Evolutionary conservation across 106 monocot species (phyloP), one percentile per base, ranked within the genome.

Genomic region (Dendrobium nobile): DNA sequence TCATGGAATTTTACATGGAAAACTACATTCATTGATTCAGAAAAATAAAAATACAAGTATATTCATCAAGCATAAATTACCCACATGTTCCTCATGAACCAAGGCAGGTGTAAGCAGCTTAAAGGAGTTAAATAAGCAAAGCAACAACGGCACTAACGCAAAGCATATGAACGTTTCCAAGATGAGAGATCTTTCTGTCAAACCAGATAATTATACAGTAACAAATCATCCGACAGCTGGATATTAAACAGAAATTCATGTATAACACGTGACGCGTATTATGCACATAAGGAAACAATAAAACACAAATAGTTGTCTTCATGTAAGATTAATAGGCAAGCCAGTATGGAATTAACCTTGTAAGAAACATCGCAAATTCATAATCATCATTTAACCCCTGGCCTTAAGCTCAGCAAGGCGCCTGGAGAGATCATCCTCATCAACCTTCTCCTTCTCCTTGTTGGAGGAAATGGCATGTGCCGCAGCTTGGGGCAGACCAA

Each of bases 401-500:
- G 75, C 73, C 74, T 81, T 81, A 10, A 81, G 75, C 20, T 81
- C 81, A 9, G 81, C 81, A n/a, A 81, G 75, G 18, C 81, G 74
- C 28, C 81, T 33, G 18, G 81, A 81, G 42, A 81, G 75, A 41
- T 81, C 81, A 15, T 58, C 81, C 43, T 81, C 74, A 26, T 81
- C 81, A n/a, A 81, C 56, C 58, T 75, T 75, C 55, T 75, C 75
- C 75, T 81, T 61, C 75, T 81, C 81, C 75, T 81, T 43, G 42
- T 58, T 61, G 33, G 72, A 55, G 1, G 78, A 59, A 26, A 84
- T 75, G 28, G 79, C 84, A 64, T 79, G 79, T 10, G 73, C 79
- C 0, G 79, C 84, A 8, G 84, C 44, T 56, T 84, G 79, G 17
- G 84, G 84, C 22, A 84, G 73, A 9, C 84, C 84, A 19, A 84